Evolutionary conservation across 805 yeast species (phyloP), one percentile per base, ranked within the genome.

Genomic region (Yueomyces sinensis): DNA sequence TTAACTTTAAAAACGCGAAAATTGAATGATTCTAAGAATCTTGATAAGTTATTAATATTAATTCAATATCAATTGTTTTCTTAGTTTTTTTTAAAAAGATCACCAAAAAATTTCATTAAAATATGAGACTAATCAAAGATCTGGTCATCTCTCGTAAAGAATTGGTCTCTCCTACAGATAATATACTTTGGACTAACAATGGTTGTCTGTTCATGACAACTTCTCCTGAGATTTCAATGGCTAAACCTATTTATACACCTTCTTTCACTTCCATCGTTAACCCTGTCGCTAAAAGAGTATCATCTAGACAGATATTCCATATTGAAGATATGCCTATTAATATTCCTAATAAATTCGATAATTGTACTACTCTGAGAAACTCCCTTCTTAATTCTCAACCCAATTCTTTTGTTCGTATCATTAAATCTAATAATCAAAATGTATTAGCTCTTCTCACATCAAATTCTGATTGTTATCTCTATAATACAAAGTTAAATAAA

Each of bases 111-210:
- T n/a, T n/a, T n/a, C n/a, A n/a, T n/a, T n/a, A n/a, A n/a, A n/a
- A n/a, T 20, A 53, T 54, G 58, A 52, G 45, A 24, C 17, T 47
- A 13, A 29, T 53, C 29, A 52, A 43, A 32, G 59, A 54, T 42
- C 35, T 56, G 17, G 32, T 43, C 14, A 34, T 56, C 6, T 29
- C 30, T 11, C 44, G 61, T 32, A 50, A 46, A 35, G 58, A 53
- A 27, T 38, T 53, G 9, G 46, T 42, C 27, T 46, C 46, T 32
- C 50, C 53, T 50, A 37, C 45, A 19, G 41, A 44, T 18, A 50
- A 43, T 29, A 18, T 54, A 3, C 28, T 34, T 6, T 56, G 61
- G 61, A 45, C 46, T 3, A 39, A 42, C 5, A 52, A 54, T 39
- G 61, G 61, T 7, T 43, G 47, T 3, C 20, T 56, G 14, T 53